Percentiles rank a stretch among this genome's conserved stretches.
These are phyloP conservation scores for Berberis vulgaris DNA, from an alignment of 164 flowering plant genomes.

Conservation along the genomic window DNA sequence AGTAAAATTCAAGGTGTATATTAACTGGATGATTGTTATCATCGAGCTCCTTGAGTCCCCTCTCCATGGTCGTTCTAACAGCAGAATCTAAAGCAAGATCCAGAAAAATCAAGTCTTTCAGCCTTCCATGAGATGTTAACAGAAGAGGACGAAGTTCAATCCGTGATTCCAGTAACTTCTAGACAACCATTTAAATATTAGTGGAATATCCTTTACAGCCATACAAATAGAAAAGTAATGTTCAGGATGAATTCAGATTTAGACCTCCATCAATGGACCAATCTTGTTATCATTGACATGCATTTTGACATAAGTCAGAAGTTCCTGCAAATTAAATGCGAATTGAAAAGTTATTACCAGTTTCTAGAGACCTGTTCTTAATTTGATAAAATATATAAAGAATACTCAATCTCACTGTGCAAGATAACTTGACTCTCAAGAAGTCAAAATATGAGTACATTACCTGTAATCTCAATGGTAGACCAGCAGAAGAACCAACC, in stretches of 20 bases:
- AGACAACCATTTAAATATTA: background rate
- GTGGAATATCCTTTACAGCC: background rate
- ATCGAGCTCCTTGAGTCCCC: constrained; percentile 15
- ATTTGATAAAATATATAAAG: background rate
- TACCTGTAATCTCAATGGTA: constrained; percentile 18
- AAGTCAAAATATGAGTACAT: background rate
- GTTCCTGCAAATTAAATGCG: constrained; percentile 15
- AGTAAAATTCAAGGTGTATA: background rate
- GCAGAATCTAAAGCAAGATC: constrained; percentile 27
- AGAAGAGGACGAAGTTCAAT: constrained; percentile 21
- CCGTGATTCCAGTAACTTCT: constrained; percentile 25
- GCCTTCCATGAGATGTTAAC: constrained; percentile 17
- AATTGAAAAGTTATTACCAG: background rate
- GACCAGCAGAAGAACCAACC: constrained; percentile 12
- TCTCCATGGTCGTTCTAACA: constrained; percentile 24
- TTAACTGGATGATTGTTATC: constrained; percentile 14
- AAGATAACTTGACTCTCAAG: background rate
- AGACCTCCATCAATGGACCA: constrained; percentile 22
- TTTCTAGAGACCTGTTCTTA: background rate
- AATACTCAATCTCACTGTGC: background rate
- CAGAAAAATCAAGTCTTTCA: constrained; percentile 24
- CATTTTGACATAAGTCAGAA: constrained; percentile 17
- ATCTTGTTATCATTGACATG: constrained; percentile 21
- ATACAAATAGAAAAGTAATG: background rate
- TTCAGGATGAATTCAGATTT: background rate